Evolutionary conservation across 2,329 filamentous ascomycete species (phyloP), one percentile per base, ranked within the genome.

Genomic region (Pseudogymnoascus verrucosus): DNA sequence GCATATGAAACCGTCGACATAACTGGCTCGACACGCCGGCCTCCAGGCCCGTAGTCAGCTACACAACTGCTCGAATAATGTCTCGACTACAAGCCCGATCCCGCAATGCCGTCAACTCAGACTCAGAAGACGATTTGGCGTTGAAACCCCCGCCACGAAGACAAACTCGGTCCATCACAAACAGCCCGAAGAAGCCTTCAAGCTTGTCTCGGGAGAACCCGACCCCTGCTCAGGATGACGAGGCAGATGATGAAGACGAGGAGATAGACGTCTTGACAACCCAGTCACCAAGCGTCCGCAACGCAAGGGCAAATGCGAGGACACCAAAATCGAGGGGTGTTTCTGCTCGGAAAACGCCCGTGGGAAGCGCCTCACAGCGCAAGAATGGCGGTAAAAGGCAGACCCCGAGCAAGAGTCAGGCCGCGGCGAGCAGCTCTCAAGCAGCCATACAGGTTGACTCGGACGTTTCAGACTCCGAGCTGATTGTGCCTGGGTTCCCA

Each of bases 401-500:
- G 8, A 34, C 51, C 1, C 28, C 5, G n/a, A 34, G 28, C 10
- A 57, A 57, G n/a, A 4, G 16, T 2, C 51, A 34, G 7, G 21
- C 28, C 28, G 10, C 5, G 10, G 51, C 16, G 3, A 11, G n/a
- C 2, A 57, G 28, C 11, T 57, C 16, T 10, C 51, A 19, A 57
- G 5, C 28, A 36, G 51, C 51, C 1, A 14, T 4, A 36, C 16
- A 14, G n/a, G 2, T 57, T 0, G 51, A 34, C 16, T 21, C n/a
- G 1, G 51, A 57, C 2, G 10, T 21, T 12, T 57, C 51, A 1
- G 51, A 57, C 28, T 57, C 51, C 3, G 51, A 57, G n/a, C 8
- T 57, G 39, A 60, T 28, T 44, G 39, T 62, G 5, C 61, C 61
- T 28, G 61, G 61, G 4, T 31, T 51, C 3, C 61, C 61, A 28